Evolutionary conservation across 352 stramenopile genomes (phyloP), one percentile per base, ranked within the genome.

Genomic region (Phytopythium delawarense): DNA sequence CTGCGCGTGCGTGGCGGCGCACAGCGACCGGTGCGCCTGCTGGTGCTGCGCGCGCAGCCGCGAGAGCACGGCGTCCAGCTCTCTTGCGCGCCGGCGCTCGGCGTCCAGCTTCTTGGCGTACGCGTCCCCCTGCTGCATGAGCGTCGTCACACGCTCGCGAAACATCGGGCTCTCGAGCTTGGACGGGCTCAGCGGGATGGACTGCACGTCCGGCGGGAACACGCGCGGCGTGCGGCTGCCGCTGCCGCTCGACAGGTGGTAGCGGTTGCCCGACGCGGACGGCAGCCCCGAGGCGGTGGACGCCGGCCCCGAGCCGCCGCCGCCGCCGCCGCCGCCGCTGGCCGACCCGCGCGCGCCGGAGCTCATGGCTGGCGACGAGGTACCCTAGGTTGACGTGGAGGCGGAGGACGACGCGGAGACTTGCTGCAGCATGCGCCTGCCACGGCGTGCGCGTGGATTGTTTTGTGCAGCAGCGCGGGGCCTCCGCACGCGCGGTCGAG

Each of bases 151-250:
- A 34, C 78, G 79, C 44, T 89, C 79, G 16, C 74, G 78, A 61
- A 91, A 91, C 69, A 88, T 80, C 21, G 82, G 79, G 62, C 76
- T 91, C 49, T 91, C 82, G 42, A 91, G 78, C 21, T 80, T 73
- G 20, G 82, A 88, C 54, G 79, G 81, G 62, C 81, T 90, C 21
- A 88, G 61, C 35, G 79, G 81, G 57, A 90, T 81, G 37, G 76
- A 72, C 18, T 69, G 65, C 18, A 84, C 60, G 32, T 88, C 76
- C 3, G 75, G 69, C 6, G 81, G 78, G 61, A 88, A 88, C 46
- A 90, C 69, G 16, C 78, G 76, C 20, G 76, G 76, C 35, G 75
- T 81, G 25, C 72, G 75, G 30, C 65, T 59, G 1, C 67, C 61
- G 45, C 57, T 69, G 53, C 53, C 25, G 45, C 67, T 79, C 12